Evolutionary conservation across 257 asterid genomes (phyloP).

Genomic region (Nicotiana tomentosiformis): DNA sequence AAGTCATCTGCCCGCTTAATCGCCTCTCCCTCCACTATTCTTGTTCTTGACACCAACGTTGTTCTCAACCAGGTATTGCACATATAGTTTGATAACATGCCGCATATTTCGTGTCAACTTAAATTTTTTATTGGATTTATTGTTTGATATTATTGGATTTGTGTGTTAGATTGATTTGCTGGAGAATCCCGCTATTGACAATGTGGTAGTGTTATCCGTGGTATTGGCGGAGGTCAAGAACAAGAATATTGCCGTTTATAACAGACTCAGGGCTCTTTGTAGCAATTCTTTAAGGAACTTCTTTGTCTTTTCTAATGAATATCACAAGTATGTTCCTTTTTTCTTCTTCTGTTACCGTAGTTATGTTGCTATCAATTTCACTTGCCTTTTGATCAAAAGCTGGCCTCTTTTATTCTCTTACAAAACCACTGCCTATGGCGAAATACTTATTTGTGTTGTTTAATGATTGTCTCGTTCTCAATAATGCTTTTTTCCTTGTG

Average conservation of each 20-base stretch:
- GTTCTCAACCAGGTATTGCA: constrained; percentile 67
- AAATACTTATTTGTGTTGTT: neutral
- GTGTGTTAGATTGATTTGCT: constrained; percentile 74
- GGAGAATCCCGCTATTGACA: constrained; percentile 84
- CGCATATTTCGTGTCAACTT: neutral
- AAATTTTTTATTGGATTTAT: neutral
- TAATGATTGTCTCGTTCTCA: neutral
- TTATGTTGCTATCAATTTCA: neutral
- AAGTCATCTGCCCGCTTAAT: constrained; percentile 50
- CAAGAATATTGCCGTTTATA: constrained; percentile 66
- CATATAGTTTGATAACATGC: neutral
- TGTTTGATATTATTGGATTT: neutral
- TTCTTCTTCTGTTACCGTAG: neutral
- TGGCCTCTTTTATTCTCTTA: neutral
- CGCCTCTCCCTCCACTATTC: constrained; percentile 38
- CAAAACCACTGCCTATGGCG: neutral
- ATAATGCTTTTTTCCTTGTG: neutral
- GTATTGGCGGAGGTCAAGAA: constrained; percentile 94
- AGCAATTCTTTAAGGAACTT: constrained; percentile 62
- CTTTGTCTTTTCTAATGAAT: constrained; percentile 84
- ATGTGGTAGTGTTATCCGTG: constrained; percentile 83
- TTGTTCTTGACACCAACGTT: constrained; percentile 80
- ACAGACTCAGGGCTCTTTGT: constrained; percentile 82
- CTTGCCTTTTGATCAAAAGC: neutral
- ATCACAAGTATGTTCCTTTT: constrained; percentile 68